These are phyloP conservation scores for Barnettozyma vustinii DNA, from an alignment of 805 yeast species.

Conservation along the genomic window DNA sequence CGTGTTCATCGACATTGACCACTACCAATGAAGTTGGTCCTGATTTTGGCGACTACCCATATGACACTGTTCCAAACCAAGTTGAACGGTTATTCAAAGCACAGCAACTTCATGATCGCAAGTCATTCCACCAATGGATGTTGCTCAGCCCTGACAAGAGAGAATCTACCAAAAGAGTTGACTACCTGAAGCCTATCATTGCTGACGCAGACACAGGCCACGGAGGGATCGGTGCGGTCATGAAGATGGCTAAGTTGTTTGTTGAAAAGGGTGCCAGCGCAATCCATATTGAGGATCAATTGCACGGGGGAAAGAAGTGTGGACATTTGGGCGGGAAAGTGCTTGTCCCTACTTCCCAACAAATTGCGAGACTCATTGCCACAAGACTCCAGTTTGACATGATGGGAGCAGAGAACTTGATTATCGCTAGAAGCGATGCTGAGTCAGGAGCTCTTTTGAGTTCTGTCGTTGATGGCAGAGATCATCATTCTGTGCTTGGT, in stretches of 20 bases:
- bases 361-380: conserved; percentile 47
- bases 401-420: conserved; percentile 51
- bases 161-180: conserved; percentile 26
- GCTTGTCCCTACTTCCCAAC: conserved; percentile 53
- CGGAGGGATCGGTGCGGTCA: conserved; percentile 56
- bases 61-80: conserved; percentile 64
- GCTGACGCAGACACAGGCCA: conserved; percentile 69
- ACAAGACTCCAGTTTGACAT: conserved; percentile 61
- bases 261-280: conserved; percentile 67
- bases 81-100: conserved; percentile 55
- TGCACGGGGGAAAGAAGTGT: conserved; percentile 62
- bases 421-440: conserved; percentile 59
- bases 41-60: conserved; percentile 66
- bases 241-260: conserved; percentile 60
- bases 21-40: conserved; percentile 61
- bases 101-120: conserved; percentile 51
- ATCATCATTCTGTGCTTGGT: conserved; percentile 53
- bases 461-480: conserved; percentile 48
- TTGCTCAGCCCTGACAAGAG: conserved; percentile 17
- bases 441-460: conserved; percentile 48
- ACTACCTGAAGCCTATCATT: conserved; percentile 54
- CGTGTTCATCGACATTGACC: conserved; percentile 49
- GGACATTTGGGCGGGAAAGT: conserved; percentile 62
- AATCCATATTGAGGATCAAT: conserved; percentile 59
- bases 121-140: conserved; percentile 39